Conservation (phyloP, 495 filamentous ascomycete genomes). For the Filosporella fistucella region DNA sequence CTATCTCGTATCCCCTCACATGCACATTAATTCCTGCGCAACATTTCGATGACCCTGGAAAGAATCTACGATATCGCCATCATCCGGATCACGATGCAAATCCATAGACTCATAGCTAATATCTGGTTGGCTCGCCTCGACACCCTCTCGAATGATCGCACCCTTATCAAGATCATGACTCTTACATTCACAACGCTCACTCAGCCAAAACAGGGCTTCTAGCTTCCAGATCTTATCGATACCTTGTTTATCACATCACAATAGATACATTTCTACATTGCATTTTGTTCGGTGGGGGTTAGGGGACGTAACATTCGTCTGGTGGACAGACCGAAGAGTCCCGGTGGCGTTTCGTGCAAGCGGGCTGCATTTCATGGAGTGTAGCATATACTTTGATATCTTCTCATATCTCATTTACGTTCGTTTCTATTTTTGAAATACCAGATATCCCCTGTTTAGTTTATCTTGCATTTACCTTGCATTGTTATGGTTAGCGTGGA, state of each 20-base stretch:
- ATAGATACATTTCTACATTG: neutral
- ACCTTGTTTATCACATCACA: neutral
- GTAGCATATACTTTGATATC: neutral
- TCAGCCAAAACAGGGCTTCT: too few relatives aligned
- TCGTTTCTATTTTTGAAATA: neutral
- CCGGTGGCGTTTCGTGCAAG: neutral
- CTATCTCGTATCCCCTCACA: slow-evolving; percentile 16
- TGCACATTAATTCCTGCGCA: slow-evolving; percentile 2
- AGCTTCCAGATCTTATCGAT: neutral
- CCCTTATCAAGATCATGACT: too few relatives aligned
- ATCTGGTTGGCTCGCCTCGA: too few relatives aligned
- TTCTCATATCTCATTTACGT: neutral
- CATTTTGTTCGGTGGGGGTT: neutral
- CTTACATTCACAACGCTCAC: too few relatives aligned
- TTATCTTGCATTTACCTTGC: neutral
- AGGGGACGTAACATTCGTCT: neutral
- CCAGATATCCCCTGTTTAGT: slow-evolving; percentile 1
- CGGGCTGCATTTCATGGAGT: slow-evolving; percentile 8
- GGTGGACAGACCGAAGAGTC: neutral
- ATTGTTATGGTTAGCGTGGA: neutral
- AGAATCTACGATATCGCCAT: too few relatives aligned
- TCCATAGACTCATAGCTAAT: too few relatives aligned
- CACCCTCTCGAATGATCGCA: too few relatives aligned
- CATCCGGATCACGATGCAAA: too few relatives aligned
- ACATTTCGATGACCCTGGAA: slow-evolving; percentile 1